Base-by-base conservation (phyloP, 2,329 filamentous ascomycete genomes). In the Xylaria sp. region DNA sequence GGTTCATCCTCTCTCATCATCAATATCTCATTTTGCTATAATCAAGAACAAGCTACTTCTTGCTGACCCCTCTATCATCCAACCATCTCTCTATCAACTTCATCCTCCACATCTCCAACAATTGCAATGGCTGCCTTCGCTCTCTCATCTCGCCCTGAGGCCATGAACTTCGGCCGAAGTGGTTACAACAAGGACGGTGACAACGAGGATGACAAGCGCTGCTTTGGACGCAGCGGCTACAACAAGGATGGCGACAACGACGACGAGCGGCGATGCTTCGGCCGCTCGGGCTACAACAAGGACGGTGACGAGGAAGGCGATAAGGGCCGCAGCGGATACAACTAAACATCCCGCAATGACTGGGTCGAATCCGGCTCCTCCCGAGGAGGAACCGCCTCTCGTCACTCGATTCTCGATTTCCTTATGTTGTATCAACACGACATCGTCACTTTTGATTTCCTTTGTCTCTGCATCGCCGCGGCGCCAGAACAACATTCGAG, bases 101-200 rank as follows among this genome's bases (percentile, higher is more conserved):
- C 11, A 64, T 57, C 32, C 47, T 56, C 60, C 24, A 54, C 39
- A 67, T 24, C 57, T 69, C 32, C 50, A 66, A 74, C 51, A 62
- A 69, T 73, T 74, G 75, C 74, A 81, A 82, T 82, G 81, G 80
- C 80, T 64, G 77, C 71, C 68, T 76, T 77, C 72, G 65, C 78
- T 72, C 74, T 78, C 72, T 70, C 73, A 61, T 73, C 77, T 73
- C 72, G 69, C 72, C 73, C 77, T 68, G 71, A 76, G 69, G 69
- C 58, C 53, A 51, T 77, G 68, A 78, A 80, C 77, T 78, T 81
- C 67, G 83, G 83, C 76, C 82, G 83, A 69, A 81, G 79, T 61
- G 83, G 83, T 70, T 84, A 84, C 80, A 85, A 85, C 81, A 82
- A 81, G 77, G 75, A 79, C 61, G 76, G 73, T 39, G 79, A 80